phyloP scores from a whole-genome alignment of 1,284 basidiomycete genomes.

The Rhodotorula sp. region DNA sequence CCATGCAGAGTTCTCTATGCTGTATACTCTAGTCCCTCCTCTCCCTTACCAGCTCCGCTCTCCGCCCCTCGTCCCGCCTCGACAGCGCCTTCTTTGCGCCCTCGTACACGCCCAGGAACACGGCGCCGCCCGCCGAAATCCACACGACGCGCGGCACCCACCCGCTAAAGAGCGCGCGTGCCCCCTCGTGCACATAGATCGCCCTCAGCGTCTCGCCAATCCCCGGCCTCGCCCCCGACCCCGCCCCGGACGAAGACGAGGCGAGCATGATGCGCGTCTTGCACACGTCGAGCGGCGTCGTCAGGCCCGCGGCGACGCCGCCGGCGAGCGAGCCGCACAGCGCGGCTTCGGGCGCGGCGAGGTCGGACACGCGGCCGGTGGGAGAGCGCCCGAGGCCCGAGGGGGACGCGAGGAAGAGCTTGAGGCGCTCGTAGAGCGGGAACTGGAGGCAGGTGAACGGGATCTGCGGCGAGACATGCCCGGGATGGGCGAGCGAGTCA shows the following conservation, averaged over 20 bases:
- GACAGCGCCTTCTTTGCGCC: conserved; percentile 23
- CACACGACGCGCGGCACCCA: conserved; percentile 88
- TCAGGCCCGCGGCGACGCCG: conserved; percentile 81
- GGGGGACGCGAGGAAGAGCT: conserved; percentile 60
- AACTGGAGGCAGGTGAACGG: conserved; percentile 98
- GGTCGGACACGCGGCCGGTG: conserved; percentile 51
- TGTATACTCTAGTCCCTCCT: background rate
- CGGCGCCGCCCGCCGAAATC: conserved; percentile 94
- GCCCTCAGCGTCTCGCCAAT: conserved; percentile 49
- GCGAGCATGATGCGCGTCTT: conserved; percentile 94
- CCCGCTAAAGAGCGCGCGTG: conserved; percentile 77
- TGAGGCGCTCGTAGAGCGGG: conserved; percentile 90
- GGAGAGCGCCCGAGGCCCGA: conserved; percentile 5
- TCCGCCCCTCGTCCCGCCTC: background rate
- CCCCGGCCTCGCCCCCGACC: background rate
- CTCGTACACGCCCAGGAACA: conserved; percentile 94
- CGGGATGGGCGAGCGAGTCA: background rate
- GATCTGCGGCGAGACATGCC: conserved; percentile 60
- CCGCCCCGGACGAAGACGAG: background rate
- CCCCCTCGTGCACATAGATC: conserved; percentile 75
- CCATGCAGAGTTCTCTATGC: background rate
- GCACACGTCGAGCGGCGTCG: conserved; percentile 93
- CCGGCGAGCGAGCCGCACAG: conserved; percentile 89
- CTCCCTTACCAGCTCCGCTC: background rate
- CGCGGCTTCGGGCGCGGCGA: conserved; percentile 73